Evolutionary conservation across 306 rosid species (phyloP).

Genomic region (Styphnolobium japonicum): DNA sequence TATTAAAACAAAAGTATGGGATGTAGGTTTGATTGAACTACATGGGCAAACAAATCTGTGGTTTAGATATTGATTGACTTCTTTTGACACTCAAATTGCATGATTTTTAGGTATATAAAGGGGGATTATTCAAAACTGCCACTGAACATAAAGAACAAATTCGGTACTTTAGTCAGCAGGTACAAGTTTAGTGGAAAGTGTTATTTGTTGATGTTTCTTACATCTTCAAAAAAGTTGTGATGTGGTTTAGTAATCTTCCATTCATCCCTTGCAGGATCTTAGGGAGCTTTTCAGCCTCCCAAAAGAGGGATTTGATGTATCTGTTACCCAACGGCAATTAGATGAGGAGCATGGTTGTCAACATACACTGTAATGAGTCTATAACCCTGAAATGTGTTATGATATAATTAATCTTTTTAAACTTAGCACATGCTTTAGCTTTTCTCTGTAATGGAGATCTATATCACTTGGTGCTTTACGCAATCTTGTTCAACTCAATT

Average conservation of each 20-base stretch:
- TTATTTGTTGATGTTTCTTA: not conserved
- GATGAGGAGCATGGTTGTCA: slow-evolving; percentile 77
- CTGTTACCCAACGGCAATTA: slow-evolving; percentile 84
- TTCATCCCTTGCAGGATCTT: slow-evolving; percentile 65
- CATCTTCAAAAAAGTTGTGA: not conserved
- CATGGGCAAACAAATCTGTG: not conserved
- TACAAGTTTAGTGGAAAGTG: slow-evolving; percentile 23
- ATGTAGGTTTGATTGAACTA: not conserved
- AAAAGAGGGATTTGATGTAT: slow-evolving; percentile 84
- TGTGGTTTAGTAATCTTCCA: not conserved
- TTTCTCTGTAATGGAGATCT: not conserved
- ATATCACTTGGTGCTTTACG: not conserved
- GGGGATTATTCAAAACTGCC: slow-evolving; percentile 88
- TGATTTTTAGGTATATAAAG: slow-evolving; percentile 65
- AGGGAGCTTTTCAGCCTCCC: slow-evolving; percentile 90
- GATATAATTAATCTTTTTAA: not conserved
- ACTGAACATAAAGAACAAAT: slow-evolving; percentile 95
- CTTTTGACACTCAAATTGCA: slow-evolving; percentile 14
- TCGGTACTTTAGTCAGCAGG: slow-evolving; percentile 94
- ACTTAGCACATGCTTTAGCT: not conserved
- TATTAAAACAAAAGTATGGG: not conserved
- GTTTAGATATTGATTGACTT: not conserved
- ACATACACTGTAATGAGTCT: slow-evolving; percentile 53
- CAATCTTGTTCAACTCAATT: not conserved
- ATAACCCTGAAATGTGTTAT: not conserved